phyloP scores from a whole-genome alignment of 2,329 filamentous ascomycete genomes.

The Trichoderma cornu-damae region DNA sequence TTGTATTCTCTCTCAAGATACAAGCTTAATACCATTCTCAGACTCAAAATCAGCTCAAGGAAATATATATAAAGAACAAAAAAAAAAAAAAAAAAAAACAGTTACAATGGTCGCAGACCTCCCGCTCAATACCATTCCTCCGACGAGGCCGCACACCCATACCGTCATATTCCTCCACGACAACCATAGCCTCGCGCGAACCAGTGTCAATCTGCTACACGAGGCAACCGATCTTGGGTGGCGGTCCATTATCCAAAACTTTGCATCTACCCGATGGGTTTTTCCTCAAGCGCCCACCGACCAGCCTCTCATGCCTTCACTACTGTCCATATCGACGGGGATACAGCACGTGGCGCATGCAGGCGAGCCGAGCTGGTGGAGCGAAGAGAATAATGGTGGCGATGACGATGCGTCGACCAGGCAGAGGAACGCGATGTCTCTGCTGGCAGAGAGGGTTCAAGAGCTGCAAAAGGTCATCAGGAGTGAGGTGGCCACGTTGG shows the following conservation, averaged over 20 bases:
- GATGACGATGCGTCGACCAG: not conserved
- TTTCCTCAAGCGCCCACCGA: conserved; percentile 15
- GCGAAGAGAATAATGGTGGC: not conserved
- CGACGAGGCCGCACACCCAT: conserved; percentile 8
- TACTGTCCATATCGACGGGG: conserved; percentile 3
- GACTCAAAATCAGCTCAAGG: not conserved
- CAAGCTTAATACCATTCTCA: not conserved
- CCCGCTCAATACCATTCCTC: conserved; percentile 11
- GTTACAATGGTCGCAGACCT: conserved; percentile 10
- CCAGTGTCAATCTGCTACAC: not conserved
- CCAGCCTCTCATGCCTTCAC: not conserved
- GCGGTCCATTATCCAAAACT: conserved; percentile 15
- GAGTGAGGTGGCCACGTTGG: conserved; percentile 1
- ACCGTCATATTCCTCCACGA: conserved; percentile 14
- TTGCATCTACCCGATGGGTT: conserved; percentile 13
- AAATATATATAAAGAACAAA: too few species aligned
- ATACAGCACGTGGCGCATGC: not conserved
- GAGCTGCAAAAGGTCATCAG: conserved; percentile 1
- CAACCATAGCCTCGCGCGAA: not conserved
- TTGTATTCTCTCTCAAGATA: not conserved
- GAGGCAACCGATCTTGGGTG: conserved; percentile 6
- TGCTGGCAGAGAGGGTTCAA: not conserved
- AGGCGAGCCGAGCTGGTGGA: conserved; percentile 9
- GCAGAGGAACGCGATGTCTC: not conserved
- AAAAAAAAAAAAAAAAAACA: not conserved